Percentiles rank a stretch among this genome's conserved stretches.
phyloP scores from a whole-genome alignment of 306 rosid genomes.

The Nissolia schottii region DNA sequence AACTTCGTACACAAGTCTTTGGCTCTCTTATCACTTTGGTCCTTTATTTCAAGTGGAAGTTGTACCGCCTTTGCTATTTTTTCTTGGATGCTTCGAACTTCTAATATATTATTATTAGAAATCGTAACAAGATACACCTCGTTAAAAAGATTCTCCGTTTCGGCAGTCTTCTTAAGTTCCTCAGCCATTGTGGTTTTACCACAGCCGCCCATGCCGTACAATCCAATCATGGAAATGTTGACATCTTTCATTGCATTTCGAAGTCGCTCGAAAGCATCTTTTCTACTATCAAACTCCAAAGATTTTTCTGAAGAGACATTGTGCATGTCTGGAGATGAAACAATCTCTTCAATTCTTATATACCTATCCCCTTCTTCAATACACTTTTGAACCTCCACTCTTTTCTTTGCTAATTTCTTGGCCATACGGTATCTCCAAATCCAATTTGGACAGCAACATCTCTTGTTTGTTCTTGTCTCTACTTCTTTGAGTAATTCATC shows the following conservation, averaged over 20 bases:
- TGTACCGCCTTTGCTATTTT: not conserved
- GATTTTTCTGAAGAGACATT: not conserved
- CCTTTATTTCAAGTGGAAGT: not conserved
- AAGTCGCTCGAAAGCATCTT: not conserved
- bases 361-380: not conserved
- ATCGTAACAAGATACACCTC: not conserved
- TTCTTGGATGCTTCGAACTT: not conserved
- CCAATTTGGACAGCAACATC: slow-evolving; percentile 10
- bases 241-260: not conserved
- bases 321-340: not conserved
- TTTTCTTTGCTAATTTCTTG: not conserved
- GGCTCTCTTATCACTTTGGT: not conserved
- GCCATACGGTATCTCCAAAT: not conserved
- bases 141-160: not conserved
- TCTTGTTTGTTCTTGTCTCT: not conserved
- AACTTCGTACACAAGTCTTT: not conserved
- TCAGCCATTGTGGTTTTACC: slow-evolving; percentile 19
- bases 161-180: not conserved
- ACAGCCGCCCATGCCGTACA: slow-evolving; percentile 12
- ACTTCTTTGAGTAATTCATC: not conserved
- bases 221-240: not conserved
- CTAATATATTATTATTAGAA: not conserved
- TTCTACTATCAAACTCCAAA: not conserved
- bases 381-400: not conserved
- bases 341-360: not conserved